Evolutionary conservation across 495 filamentous ascomycete genomes (phyloP).

Genomic region (Neurospora hispaniola): DNA sequence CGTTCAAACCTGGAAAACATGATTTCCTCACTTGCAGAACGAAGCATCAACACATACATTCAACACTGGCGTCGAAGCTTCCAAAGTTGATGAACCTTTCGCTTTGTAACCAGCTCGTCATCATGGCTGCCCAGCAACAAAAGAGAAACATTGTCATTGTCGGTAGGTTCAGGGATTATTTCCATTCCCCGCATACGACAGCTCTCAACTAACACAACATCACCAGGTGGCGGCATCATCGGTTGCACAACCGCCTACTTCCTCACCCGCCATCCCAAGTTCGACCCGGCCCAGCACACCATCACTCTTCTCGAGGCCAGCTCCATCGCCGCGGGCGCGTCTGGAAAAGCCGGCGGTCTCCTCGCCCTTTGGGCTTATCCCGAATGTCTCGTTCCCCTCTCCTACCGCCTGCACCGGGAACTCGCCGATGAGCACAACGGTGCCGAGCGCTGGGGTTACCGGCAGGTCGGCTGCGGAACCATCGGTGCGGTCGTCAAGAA

Average conservation of each 20-base stretch:
- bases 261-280: constrained; percentile 78
- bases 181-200: neutral
- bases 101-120: neutral
- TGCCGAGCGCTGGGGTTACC: constrained; percentile 77
- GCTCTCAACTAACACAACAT: neutral
- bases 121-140: constrained; percentile 15
- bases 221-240: constrained; percentile 82
- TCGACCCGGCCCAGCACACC: constrained; percentile 59
- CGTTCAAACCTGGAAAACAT: neutral
- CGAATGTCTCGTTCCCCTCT: constrained; percentile 70
- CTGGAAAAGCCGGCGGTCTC: constrained; percentile 89
- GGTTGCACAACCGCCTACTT: constrained; percentile 92
- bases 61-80: neutral
- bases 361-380: constrained; percentile 93
- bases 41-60: neutral
- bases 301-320: constrained; percentile 86
- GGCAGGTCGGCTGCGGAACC: constrained; percentile 66
- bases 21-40: neutral
- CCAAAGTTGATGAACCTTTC: neutral
- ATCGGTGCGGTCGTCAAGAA: constrained; percentile 46
- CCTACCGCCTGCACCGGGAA: constrained; percentile 72
- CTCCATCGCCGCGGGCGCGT: constrained; percentile 80
- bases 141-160: constrained; percentile 59
- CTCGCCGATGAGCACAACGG: constrained; percentile 80
- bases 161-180: constrained; percentile 32